Base-by-base conservation (phyloP, 2,329 filamentous ascomycete genomes). In the Diaporthe ilicicola region DNA sequence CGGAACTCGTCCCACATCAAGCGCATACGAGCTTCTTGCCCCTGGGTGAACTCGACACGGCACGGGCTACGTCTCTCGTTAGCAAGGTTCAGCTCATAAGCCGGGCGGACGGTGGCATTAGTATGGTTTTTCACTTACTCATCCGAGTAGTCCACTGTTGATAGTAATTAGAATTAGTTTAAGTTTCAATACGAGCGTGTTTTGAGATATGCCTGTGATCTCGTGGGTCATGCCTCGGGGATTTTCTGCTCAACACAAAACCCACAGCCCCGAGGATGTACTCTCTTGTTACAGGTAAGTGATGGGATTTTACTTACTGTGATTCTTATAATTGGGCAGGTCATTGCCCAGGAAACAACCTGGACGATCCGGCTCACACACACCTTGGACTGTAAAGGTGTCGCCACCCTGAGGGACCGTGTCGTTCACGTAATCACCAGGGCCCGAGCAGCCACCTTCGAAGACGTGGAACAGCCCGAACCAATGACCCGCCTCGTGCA, bases 401-500 rank as follows among this genome's bases (percentile, higher is more conserved):
- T 62, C 34, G 3, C 5, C 5, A 0, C 59, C 42, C 4, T 62
- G 59, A 0, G 59, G 27, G 0, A 3, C 2, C 0, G 83, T 85
- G 70, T 85, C 83, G 15, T 77, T 74, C n/a, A 84, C 81, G 67
- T 81, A 83, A 71, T 85, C 83, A 0, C 83, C 34, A 3, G 75
- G 76, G 70, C 83, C 84, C 3, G 78, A 70, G 32, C 73, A 80
- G 51, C 81, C 78, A 0, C 78, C 81, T 73, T 84, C 79, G 53
- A 84, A 85, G 1, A 82, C 83, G 70, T 85, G 83, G 55, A 84
- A 73, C 29, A 85, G 76, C 0, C 83, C 83, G 66, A 84, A 81
- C 82, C 82, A 85, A 74, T 85, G 82, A 7, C 83, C 83, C 44
- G 84, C 81, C 72, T 85, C 83, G 71, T 85, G 83, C 29, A 84